These are phyloP conservation scores for Clitocybe nebularis DNA, from an alignment of 1,284 basidiomycete species.

Conservation along the genomic window DNA sequence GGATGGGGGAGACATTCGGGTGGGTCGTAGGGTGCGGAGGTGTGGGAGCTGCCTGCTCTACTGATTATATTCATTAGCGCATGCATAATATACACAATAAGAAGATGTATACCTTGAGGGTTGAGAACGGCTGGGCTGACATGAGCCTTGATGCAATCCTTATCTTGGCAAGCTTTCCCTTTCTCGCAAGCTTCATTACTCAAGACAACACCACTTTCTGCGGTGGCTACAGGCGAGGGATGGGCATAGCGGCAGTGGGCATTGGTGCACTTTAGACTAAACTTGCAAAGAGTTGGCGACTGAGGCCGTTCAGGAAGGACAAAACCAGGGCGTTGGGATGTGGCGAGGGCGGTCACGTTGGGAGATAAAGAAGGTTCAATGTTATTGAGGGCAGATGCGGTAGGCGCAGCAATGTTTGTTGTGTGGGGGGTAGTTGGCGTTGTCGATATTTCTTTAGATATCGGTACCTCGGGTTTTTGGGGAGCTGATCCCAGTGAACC, in stretches of 20 bases:
- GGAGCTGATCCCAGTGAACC: slow-evolving; percentile 15
- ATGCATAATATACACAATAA: slow-evolving; percentile 8
- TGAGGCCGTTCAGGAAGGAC: slow-evolving; percentile 71
- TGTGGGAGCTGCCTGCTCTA: slow-evolving; percentile 39
- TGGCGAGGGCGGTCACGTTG: slow-evolving; percentile 21
- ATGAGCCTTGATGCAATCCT: slow-evolving; percentile 86
- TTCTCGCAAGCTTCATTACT: slow-evolving; percentile 87
- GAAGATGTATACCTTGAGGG: slow-evolving; percentile 43
- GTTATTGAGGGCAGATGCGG: slow-evolving; percentile 25
- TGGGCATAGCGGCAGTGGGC: slow-evolving; percentile 85
- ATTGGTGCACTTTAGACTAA: slow-evolving; percentile 84
- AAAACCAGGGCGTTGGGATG: slow-evolving; percentile 38
- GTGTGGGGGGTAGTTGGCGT: slow-evolving; percentile 21
- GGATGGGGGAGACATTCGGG: slow-evolving; percentile 34
- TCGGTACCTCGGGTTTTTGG: slow-evolving; percentile 14
- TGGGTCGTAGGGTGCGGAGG: slow-evolving; percentile 22
- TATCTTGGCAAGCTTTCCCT: slow-evolving; percentile 83
- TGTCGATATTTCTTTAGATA: slow-evolving; percentile 23
- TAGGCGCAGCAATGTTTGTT: slow-evolving; percentile 31
- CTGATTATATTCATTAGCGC: slow-evolving; percentile 22
- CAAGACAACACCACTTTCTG: slow-evolving; percentile 89
- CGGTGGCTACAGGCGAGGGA: slow-evolving; percentile 87
- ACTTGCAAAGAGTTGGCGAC: slow-evolving; percentile 89
- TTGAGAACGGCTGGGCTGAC: slow-evolving; percentile 80
- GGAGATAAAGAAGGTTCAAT: slow-evolving; percentile 23